A percentile compares a stretch with the other conserved stretches of the same genome.
Conservation (phyloP, 306 rosid genomes). For the Luffa aegyptiaca region DNA sequence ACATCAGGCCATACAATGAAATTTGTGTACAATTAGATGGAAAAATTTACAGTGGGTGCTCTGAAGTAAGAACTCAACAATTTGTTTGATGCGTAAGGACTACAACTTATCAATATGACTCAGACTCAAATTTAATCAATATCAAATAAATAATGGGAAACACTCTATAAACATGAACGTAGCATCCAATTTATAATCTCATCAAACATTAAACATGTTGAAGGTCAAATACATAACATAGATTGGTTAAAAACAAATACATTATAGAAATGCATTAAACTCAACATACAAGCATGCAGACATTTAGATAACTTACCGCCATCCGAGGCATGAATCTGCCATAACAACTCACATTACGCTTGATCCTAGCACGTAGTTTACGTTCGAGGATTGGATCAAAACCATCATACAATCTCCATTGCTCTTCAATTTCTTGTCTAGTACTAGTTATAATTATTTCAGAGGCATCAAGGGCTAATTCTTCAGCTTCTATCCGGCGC, state of each 20-base stretch:
- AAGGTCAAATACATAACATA: background rate
- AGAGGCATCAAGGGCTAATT: constrained; percentile 78
- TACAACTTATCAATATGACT: background rate
- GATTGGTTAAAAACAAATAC: background rate
- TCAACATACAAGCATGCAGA: background rate
- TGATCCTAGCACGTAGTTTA: constrained; percentile 85
- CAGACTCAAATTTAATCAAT: background rate
- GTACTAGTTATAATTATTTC: constrained; percentile 95
- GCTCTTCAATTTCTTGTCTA: constrained; percentile 90
- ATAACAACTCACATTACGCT: constrained; percentile 97
- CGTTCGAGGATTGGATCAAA: constrained; percentile 97
- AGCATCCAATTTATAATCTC: background rate
- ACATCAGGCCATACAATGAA: background rate
- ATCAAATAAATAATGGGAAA: background rate
- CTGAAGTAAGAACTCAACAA: background rate
- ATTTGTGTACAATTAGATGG: background rate
- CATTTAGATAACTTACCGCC: constrained; percentile 49
- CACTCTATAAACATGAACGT: background rate
- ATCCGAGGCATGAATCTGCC: constrained; percentile 96
- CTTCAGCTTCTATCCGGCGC: constrained; percentile 99
- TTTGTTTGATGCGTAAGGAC: background rate
- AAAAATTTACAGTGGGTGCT: background rate
- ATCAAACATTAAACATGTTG: background rate
- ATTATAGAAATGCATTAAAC: background rate
- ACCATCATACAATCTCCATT: constrained; percentile 95